A percentile compares a stretch with the other conserved stretches of the same genome.
Conservation (phyloP, 1,139 yeast species). For the Debaryomycetaceae sp. region DNA sequence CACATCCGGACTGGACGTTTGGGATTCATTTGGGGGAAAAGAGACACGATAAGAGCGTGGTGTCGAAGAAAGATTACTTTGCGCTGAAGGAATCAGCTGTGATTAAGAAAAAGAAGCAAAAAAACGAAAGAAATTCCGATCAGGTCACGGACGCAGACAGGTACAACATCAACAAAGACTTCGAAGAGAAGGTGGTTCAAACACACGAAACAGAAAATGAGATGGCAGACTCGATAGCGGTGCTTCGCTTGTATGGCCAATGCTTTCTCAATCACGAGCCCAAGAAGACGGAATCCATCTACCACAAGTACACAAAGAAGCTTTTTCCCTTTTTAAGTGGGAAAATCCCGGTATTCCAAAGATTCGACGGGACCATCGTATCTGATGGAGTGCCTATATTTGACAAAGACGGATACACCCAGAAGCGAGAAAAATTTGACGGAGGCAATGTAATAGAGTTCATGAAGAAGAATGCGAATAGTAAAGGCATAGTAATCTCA, state of each 20-base stretch:
- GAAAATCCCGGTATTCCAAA: constrained; percentile 22
- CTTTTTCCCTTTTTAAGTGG: constrained; percentile 29
- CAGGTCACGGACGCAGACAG: constrained; percentile 8
- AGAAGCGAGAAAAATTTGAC: constrained; percentile 1
- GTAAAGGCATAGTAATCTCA: constrained; percentile 41
- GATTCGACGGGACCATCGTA: constrained; percentile 6
- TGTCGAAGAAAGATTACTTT: constrained; percentile 18
- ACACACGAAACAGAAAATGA: constrained; percentile 19
- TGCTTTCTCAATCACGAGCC: constrained; percentile 25
- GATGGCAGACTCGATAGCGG: constrained; percentile 37
- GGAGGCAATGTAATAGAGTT: constrained; percentile 18
- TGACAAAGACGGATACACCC: constrained; percentile 7
- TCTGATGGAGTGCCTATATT: constrained; percentile 8
- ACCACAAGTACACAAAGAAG: constrained; percentile 18
- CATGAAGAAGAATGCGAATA: constrained; percentile 21
- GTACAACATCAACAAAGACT: constrained; percentile 15
- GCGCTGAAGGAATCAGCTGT: constrained; percentile 7
- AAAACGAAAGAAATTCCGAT: constrained; percentile 7
- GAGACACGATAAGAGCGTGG: constrained; percentile 29
- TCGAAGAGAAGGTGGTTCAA: constrained; percentile 11
- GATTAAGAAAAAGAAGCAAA: constrained; percentile 7
- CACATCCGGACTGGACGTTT: constrained; percentile 26
- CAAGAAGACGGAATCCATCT: constrained; percentile 6
- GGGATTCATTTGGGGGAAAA: constrained; percentile 11
- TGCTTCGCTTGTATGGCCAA: constrained; percentile 33